These are phyloP conservation scores for Wallemia mellicola DNA, from an alignment of 1,284 basidiomycete genomes.

Conservation along the genomic window DNA sequence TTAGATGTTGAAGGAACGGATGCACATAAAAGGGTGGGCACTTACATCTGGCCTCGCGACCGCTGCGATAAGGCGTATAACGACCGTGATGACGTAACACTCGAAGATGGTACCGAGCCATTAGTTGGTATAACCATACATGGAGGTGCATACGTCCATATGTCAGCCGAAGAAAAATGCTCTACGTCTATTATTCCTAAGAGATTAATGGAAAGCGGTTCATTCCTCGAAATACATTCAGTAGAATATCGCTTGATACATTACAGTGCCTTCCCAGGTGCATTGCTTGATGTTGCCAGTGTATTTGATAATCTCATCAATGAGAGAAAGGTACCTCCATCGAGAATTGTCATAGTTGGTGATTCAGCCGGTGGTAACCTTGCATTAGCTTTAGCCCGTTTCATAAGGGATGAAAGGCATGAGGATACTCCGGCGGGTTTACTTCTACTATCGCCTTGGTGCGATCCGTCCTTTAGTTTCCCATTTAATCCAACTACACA, in stretches of 20 bases:
- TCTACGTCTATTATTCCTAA: background rate
- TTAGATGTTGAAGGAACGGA: background rate
- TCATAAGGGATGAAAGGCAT: slow-evolving; percentile 12
- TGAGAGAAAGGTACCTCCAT: slow-evolving; percentile 2
- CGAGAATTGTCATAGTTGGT: slow-evolving; percentile 14
- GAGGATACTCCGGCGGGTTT: slow-evolving; percentile 4
- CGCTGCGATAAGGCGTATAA: background rate
- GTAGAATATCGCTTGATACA: slow-evolving; percentile 7
- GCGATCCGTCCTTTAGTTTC: background rate
- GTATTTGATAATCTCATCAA: slow-evolving; percentile 6
- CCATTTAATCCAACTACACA: background rate
- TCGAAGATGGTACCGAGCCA: background rate
- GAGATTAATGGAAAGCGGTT: background rate
- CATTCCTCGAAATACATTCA: background rate
- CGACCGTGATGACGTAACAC: background rate
- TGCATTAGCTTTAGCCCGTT: slow-evolving; percentile 13
- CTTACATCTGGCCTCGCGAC: background rate
- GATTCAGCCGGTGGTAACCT: slow-evolving; percentile 16
- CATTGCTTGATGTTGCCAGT: slow-evolving; percentile 6
- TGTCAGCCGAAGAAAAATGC: background rate
- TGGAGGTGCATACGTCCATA: background rate
- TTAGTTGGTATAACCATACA: background rate
- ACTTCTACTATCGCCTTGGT: slow-evolving; percentile 5
- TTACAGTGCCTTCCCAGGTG: slow-evolving; percentile 6
- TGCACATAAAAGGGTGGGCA: background rate